Percentiles rank a stretch among this genome's conserved stretches.
These are phyloP conservation scores for Citeromyces siamensis DNA, from an alignment of 1,139 yeast species.

Conservation along the genomic window DNA sequence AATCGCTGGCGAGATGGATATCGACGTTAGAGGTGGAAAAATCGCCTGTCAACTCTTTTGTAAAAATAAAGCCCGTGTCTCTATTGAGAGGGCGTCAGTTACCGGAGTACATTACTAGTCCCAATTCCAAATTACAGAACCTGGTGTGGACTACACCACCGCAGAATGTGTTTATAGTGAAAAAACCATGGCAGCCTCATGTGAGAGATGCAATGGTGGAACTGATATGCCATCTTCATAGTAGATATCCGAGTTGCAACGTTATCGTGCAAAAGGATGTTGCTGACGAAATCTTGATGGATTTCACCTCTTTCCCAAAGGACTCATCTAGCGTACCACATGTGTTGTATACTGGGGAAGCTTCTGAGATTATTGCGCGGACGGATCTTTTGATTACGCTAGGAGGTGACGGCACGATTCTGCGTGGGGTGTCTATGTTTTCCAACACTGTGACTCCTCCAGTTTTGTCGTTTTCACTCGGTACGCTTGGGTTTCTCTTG, in stretches of 20 bases:
- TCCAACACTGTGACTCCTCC: slow-evolving; percentile 73
- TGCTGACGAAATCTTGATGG: slow-evolving; percentile 53
- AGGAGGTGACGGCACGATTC: slow-evolving; percentile 94
- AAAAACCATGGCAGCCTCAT: slow-evolving; percentile 67
- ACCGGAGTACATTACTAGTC: slow-evolving; percentile 24
- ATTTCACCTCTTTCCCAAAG: slow-evolving; percentile 18
- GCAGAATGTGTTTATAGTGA: slow-evolving; percentile 63
- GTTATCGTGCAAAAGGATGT: slow-evolving; percentile 68
- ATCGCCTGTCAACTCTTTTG: slow-evolving; percentile 6
- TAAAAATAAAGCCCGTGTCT: slow-evolving; percentile 7
- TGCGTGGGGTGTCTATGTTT: slow-evolving; percentile 42
- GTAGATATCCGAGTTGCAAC: slow-evolving; percentile 55
- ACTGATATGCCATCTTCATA: slow-evolving; percentile 44
- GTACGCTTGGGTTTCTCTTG: slow-evolving; percentile 80
- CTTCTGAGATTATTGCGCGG: slow-evolving; percentile 38
- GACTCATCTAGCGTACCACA: slow-evolving; percentile 16
- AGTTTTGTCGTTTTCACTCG: slow-evolving; percentile 77
- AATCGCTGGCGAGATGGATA: too few species aligned
- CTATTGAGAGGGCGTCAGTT: slow-evolving; percentile 7
- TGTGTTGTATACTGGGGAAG: slow-evolving; percentile 42
- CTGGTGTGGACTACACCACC: slow-evolving; percentile 38
- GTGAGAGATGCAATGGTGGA: slow-evolving; percentile 58
- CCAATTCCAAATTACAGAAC: slow-evolving; percentile 26
- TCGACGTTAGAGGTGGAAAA: background rate
- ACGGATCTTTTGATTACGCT: slow-evolving; percentile 72